Evolutionary conservation across 2,329 filamentous ascomycete genomes (phyloP).

Genomic region (Aureobasidium melanogenum): DNA sequence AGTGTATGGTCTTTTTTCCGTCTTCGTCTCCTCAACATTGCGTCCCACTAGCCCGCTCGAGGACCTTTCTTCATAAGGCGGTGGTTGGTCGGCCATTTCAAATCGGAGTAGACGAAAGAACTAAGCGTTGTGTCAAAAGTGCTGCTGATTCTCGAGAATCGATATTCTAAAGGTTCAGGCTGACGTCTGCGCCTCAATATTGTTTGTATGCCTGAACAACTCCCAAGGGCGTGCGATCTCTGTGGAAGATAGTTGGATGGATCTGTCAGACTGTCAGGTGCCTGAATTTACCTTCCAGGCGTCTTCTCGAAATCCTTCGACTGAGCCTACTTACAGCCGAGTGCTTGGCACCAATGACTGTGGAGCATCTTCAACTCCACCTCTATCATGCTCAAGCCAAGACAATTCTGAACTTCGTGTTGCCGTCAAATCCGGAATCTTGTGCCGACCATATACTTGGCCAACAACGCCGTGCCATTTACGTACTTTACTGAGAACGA

Average conservation of each 20-base stretch:
- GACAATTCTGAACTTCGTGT: not conserved
- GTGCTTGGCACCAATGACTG: constrained; percentile 5
- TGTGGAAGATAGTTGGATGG: not conserved
- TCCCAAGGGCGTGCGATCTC: not conserved
- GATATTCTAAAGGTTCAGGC: not conserved
- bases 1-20: constrained; percentile 18
- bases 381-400: constrained; percentile 3
- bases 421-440: not conserved
- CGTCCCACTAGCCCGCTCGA: not conserved
- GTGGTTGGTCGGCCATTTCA: constrained; percentile 15
- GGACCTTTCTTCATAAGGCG: constrained; percentile 23
- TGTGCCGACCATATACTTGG: not conserved
- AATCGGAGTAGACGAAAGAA: not conserved
- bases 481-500: not conserved
- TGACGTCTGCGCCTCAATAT: not conserved
- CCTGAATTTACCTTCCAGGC: constrained; percentile 1
- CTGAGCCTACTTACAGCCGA: constrained; percentile 2
- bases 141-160: not conserved
- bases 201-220: not conserved
- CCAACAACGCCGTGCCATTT: not conserved
- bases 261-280: not conserved
- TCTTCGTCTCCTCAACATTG: constrained; percentile 1
- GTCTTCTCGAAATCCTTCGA: constrained; percentile 3
- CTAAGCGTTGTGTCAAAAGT: not conserved
- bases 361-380: not conserved